A percentile compares a stretch with the other conserved stretches of the same genome.
Conservation (phyloP, 1,284 basidiomycete species). For the Cutaneotrichosporon spelunceum region DNA sequence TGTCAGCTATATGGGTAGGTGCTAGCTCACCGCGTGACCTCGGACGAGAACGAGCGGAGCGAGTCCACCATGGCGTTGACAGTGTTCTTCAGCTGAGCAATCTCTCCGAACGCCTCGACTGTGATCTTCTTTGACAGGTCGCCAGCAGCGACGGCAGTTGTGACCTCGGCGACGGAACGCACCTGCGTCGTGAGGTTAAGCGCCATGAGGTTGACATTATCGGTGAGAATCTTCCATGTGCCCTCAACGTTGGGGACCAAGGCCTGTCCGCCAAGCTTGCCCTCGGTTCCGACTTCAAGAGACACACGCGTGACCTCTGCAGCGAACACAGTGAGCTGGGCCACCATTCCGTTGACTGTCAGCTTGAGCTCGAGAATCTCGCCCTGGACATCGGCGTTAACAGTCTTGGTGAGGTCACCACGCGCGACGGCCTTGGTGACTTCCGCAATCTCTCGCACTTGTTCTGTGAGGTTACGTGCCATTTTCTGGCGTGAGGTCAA, state of each 20-base stretch:
- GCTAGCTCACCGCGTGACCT: slow-evolving; percentile 60
- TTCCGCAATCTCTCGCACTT: slow-evolving; percentile 94
- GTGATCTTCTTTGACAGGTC: slow-evolving; percentile 85
- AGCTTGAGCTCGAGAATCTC: slow-evolving; percentile 90
- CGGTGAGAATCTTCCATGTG: slow-evolving; percentile 90
- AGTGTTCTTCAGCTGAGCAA: slow-evolving; percentile 74
- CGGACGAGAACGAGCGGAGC: slow-evolving; percentile 57
- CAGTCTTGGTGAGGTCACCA: slow-evolving; percentile 83
- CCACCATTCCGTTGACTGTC: slow-evolving; percentile 57
- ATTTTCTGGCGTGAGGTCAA: slow-evolving; percentile 60
- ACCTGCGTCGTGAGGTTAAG: slow-evolving; percentile 91
- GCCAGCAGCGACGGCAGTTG: slow-evolving; percentile 93
- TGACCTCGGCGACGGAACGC: slow-evolving; percentile 92
- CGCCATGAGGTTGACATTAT: slow-evolving; percentile 75
- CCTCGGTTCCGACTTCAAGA: slow-evolving; percentile 90
- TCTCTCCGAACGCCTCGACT: slow-evolving; percentile 95
- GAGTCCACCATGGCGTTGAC: slow-evolving; percentile 51
- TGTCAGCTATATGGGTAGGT: slow-evolving; percentile 10
- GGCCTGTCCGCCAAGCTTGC: slow-evolving; percentile 92
- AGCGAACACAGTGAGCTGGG: slow-evolving; percentile 56
- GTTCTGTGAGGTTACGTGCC: slow-evolving; percentile 89
- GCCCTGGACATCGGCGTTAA: slow-evolving; percentile 93
- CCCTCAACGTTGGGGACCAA: slow-evolving; percentile 81
- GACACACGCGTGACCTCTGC: slow-evolving; percentile 74
- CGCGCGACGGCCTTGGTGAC: slow-evolving; percentile 95